Evolutionary conservation across 805 yeast species (phyloP).

Genomic region (Komagataella mondaviorum): DNA sequence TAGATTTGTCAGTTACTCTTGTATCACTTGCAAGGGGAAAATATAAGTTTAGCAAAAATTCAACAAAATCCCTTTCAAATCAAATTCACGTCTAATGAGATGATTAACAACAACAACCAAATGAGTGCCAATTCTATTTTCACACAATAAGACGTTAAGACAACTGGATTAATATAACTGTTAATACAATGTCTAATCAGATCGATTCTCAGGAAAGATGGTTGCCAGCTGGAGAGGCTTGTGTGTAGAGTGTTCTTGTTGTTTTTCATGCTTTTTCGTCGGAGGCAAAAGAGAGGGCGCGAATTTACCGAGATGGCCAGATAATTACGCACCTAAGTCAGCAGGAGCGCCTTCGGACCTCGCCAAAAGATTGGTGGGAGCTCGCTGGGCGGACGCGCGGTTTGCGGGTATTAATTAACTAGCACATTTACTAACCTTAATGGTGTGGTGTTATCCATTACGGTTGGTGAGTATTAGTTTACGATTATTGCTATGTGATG

Average conservation of each 20-base stretch:
- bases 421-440: too few relatives aligned
- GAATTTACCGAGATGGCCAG: not conserved
- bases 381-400: not conserved
- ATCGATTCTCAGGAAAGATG: not conserved
- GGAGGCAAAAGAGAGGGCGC: not conserved
- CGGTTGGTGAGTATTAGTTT: not conserved
- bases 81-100: not conserved
- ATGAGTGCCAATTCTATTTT: slow-evolving; percentile 8
- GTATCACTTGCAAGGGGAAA: slow-evolving; percentile 1
- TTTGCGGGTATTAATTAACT: not conserved
- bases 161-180: not conserved
- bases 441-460: too few relatives aligned
- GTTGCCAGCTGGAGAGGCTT: not conserved
- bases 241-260: not conserved
- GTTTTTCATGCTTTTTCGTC: not conserved
- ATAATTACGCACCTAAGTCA: not conserved
- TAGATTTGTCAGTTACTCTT: slow-evolving; percentile 1
- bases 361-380: not conserved
- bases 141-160: not conserved
- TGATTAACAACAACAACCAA: slow-evolving; percentile 10
- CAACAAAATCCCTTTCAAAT: not conserved
- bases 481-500: not conserved
- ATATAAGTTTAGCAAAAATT: not conserved
- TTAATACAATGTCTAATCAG: not conserved
- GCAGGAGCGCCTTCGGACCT: not conserved